Base-by-base conservation (phyloP, 345 rosid species). In the Limnanthes douglasii region DNA sequence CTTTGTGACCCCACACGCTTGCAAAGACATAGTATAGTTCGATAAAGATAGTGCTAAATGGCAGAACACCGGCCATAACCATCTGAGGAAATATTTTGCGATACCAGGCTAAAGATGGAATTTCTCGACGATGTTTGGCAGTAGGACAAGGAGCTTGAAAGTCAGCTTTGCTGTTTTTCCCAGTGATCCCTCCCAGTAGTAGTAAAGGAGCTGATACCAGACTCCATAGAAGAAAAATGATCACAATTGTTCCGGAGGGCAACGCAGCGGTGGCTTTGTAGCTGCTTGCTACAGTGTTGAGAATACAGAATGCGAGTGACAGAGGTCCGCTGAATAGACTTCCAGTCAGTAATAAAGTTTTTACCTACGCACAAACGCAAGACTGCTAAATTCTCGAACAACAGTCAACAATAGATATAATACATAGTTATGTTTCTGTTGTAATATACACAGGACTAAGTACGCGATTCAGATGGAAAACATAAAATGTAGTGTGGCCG, bases 11-110 rank as follows among this genome's bases (percentile, higher is more conserved):
- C n/a, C n/a, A n/a, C n/a, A 44, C 68, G 10, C 78, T 70, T 6
- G 78, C 70, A 50, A 66, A 70, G 19, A 70, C 59, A 46, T 70
- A 70, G 57, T 62, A 70, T 6, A 70, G 67, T 34, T 70, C 68
- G 16, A 70, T 66, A 48, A 59, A 70, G 37, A 70, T 70, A 20
- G 78, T 67, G 62, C 68, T 70, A 47, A 70, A 70, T 5, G 78
- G 73, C 32, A 70, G 39, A 13, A 70, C 62, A 11, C 70, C 68
- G 2, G 68, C 68, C 73, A 70, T 70, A 11, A 68, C 78, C 73
- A 70, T 70, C 45, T 66, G 70, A 33, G 70, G 78, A 46, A 70
- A 41, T 4, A 65, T 33, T 41, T 37, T 53, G 22, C 65, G 25
- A 45, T 66, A 59, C 78, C 68, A 66, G 13, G 73, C 68, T 47